These are phyloP conservation scores for Leishmania martiniquensis DNA, from an alignment of 208 protist species.

Conservation along the genomic window DNA sequence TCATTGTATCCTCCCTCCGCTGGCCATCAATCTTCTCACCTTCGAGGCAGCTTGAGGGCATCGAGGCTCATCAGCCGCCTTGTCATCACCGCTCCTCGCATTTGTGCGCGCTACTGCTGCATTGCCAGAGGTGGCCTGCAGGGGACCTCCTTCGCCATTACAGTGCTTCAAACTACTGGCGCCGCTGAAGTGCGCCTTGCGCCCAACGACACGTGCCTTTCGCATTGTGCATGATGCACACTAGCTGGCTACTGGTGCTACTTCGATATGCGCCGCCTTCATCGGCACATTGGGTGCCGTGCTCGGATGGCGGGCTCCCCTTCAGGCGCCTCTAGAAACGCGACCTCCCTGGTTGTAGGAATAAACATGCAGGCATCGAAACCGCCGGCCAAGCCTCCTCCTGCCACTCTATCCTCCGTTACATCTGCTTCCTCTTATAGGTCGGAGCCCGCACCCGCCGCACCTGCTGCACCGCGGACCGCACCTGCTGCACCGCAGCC, in stretches of 20 bases:
- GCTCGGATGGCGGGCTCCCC: background rate
- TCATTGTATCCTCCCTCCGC: background rate
- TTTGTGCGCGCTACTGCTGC: background rate
- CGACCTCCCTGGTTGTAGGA: background rate
- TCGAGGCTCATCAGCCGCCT: background rate
- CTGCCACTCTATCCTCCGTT: background rate
- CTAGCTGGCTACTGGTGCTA: background rate
- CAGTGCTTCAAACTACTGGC: background rate
- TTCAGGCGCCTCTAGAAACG: background rate
- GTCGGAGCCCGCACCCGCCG: background rate
- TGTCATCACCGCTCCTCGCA: background rate
- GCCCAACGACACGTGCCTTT: background rate
- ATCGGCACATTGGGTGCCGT: background rate
- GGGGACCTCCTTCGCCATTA: background rate
- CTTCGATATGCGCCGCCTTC: constrained; percentile 3
- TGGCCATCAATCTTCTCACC: background rate
- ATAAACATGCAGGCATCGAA: background rate
- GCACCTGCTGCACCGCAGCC: background rate
- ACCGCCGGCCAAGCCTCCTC: background rate
- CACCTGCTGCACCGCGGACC: background rate
- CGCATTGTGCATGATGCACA: background rate
- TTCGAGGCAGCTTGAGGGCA: background rate
- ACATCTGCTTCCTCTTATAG: background rate
- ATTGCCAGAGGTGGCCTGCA: background rate
- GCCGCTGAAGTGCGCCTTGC: background rate